These are phyloP conservation scores for Trichoderma atroviride DNA, from an alignment of 2,329 filamentous ascomycete species.

Conservation along the genomic window DNA sequence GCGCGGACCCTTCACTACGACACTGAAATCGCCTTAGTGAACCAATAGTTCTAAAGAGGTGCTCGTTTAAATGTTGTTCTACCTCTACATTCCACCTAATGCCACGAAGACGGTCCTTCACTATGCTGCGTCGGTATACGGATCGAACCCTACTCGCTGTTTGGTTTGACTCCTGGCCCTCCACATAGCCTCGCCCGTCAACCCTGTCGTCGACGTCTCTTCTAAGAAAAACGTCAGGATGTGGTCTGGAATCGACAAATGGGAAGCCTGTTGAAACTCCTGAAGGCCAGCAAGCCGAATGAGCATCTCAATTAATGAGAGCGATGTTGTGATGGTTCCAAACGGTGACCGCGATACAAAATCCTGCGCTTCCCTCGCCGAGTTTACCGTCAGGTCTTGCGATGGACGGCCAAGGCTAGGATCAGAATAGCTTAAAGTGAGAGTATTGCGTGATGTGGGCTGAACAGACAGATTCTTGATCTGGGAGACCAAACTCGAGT, in stretches of 20 bases:
- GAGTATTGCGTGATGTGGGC: conserved; percentile 23
- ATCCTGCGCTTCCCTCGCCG: conserved; percentile 32
- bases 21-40: neutral
- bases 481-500: conserved; percentile 45
- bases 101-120: neutral
- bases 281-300: conserved; percentile 84
- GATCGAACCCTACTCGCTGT: conserved; percentile 57
- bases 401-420: neutral
- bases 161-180: conserved; percentile 51
- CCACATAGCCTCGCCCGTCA: conserved; percentile 50
- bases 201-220: conserved; percentile 56
- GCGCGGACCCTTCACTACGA: neutral
- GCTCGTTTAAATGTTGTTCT: neutral
- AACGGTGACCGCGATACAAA: conserved; percentile 51
- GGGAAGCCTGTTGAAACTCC: conserved; percentile 87
- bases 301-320: conserved; percentile 84
- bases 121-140: conserved; percentile 50
- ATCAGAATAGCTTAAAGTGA: neutral
- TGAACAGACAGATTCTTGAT: conserved; percentile 46
- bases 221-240: conserved; percentile 85
- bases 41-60: neutral
- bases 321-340: conserved; percentile 56
- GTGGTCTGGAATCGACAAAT: conserved; percentile 88
- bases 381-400: neutral
- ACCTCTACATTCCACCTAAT: neutral